Evolutionary conservation across 2,329 filamentous ascomycete genomes (phyloP).

Genomic region (Microcera coccophila): DNA sequence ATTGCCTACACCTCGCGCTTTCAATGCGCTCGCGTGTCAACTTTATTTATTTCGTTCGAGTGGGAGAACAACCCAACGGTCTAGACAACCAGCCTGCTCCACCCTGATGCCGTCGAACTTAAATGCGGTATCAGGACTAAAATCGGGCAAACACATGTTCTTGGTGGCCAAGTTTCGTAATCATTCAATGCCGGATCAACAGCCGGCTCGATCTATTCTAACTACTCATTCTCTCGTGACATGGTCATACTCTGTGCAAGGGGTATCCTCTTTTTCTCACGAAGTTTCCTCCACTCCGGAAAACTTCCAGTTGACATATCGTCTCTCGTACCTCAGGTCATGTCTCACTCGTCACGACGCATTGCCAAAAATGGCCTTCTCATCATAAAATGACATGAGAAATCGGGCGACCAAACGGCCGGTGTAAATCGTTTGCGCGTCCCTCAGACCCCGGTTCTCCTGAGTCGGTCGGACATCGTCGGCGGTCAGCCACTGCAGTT

Average conservation of each 20-base stretch:
- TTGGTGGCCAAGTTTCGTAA: too few relatives aligned
- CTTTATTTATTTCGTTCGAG: constrained; percentile 54
- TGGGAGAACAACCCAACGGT: constrained; percentile 60
- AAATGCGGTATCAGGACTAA: constrained; percentile 60
- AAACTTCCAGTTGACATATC: too few relatives aligned
- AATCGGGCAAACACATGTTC: constrained; percentile 52
- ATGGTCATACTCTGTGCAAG: constrained; percentile 9
- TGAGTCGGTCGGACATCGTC: constrained; percentile 46
- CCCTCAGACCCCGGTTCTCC: constrained; percentile 44
- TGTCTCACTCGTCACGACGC: constrained; percentile 12
- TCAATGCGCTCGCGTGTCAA: constrained; percentile 58
- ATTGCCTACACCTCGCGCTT: constrained; percentile 60
- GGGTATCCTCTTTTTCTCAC: constrained; percentile 7
- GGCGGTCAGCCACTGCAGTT: constrained; percentile 41
- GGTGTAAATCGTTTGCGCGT: constrained; percentile 49
- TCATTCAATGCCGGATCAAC: constrained; percentile 3
- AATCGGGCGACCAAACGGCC: constrained; percentile 53
- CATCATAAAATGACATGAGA: constrained; percentile 51
- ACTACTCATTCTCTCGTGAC: constrained; percentile 1
- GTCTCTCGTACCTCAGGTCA: not conserved
- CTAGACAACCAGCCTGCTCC: constrained; percentile 66
- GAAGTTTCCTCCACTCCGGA: too few relatives aligned
- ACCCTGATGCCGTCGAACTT: constrained; percentile 56
- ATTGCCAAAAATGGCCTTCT: constrained; percentile 48
- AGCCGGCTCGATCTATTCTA: not conserved